Percentiles rank a stretch among this genome's conserved stretches.
These are phyloP conservation scores for Geotrichum siamense DNA, from an alignment of 1,139 yeast species.

Conservation along the genomic window DNA sequence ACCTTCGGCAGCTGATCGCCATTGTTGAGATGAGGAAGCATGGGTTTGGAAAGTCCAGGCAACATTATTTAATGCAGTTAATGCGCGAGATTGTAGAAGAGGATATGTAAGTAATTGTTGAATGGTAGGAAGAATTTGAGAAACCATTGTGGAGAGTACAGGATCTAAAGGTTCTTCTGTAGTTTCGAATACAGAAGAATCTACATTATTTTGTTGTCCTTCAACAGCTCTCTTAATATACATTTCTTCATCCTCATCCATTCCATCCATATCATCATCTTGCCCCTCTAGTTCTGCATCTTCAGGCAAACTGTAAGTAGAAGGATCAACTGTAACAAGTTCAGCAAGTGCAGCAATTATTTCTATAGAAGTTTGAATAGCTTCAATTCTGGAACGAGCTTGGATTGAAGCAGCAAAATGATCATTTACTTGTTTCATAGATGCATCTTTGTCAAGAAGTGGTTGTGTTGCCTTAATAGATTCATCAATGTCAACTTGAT, in stretches of 20 bases:
- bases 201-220: slow-evolving; percentile 6
- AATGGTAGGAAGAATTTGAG: slow-evolving; percentile 5
- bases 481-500: slow-evolving; percentile 39
- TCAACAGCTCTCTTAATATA: slow-evolving; percentile 9
- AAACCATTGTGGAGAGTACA: slow-evolving; percentile 5
- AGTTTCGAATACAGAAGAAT: slow-evolving; percentile 11
- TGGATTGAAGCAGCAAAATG: slow-evolving; percentile 38
- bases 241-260: slow-evolving; percentile 16
- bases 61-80: slow-evolving; percentile 61
- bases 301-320: slow-evolving; percentile 9
- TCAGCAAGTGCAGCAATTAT: slow-evolving; percentile 71
- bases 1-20: slow-evolving; percentile 27
- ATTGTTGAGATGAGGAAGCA: slow-evolving; percentile 20
- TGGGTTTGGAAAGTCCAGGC: slow-evolving; percentile 32
- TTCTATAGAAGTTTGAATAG: slow-evolving; percentile 66
- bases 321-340: slow-evolving; percentile 37
- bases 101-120: slow-evolving; percentile 5
- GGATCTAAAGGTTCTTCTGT: slow-evolving; percentile 3
- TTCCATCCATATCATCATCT: slow-evolving; percentile 18
- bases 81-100: slow-evolving; percentile 41
- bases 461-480: slow-evolving; percentile 36
- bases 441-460: slow-evolving; percentile 22
- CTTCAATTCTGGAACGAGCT: slow-evolving; percentile 49
- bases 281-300: slow-evolving; percentile 11
- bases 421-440: slow-evolving; percentile 32